Percentiles rank a stretch among this genome's conserved stretches.
Evolutionary conservation across 306 rosid species (phyloP).

Genomic region (Lotus japonicus): DNA sequence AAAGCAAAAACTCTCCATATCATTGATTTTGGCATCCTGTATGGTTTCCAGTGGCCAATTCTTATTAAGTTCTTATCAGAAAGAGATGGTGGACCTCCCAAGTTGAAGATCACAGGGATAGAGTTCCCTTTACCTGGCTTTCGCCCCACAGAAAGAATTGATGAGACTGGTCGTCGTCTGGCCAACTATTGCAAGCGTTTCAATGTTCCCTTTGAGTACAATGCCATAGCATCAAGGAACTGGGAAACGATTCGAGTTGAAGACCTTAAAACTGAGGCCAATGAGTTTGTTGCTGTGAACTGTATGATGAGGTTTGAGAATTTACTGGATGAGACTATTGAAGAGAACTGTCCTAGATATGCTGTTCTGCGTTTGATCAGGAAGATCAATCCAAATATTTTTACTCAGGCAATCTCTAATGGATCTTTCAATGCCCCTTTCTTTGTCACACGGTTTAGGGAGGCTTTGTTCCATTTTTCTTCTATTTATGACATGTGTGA

Average conservation of each 20-base stretch:
- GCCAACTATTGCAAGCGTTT: conserved; percentile 64
- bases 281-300: conserved; percentile 56
- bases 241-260: conserved; percentile 58
- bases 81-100: conserved; percentile 71
- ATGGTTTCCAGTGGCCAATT: conserved; percentile 85
- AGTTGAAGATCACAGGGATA: conserved; percentile 70
- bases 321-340: conserved; percentile 59
- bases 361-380: conserved; percentile 52
- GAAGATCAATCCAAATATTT: conserved; percentile 63
- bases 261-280: conserved; percentile 42
- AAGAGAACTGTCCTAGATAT: conserved; percentile 53
- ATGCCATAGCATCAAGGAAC: conserved; percentile 42
- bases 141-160: conserved; percentile 49
- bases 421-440: conserved; percentile 72
- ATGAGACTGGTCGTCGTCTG: conserved; percentile 68
- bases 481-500: conserved; percentile 52
- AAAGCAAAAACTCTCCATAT: conserved; percentile 50
- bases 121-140: conserved; percentile 68
- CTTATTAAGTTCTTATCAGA: conserved; percentile 50
- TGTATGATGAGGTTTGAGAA: conserved; percentile 39
- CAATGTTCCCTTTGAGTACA: conserved; percentile 55
- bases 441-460: conserved; percentile 66
- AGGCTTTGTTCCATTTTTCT: conserved; percentile 68
- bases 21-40: conserved; percentile 73
- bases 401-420: conserved; percentile 36